Percentiles rank a stretch among this genome's conserved stretches.
Conservation (phyloP, 768 basidiomycete genomes). For the Pleurotus djamor region DNA sequence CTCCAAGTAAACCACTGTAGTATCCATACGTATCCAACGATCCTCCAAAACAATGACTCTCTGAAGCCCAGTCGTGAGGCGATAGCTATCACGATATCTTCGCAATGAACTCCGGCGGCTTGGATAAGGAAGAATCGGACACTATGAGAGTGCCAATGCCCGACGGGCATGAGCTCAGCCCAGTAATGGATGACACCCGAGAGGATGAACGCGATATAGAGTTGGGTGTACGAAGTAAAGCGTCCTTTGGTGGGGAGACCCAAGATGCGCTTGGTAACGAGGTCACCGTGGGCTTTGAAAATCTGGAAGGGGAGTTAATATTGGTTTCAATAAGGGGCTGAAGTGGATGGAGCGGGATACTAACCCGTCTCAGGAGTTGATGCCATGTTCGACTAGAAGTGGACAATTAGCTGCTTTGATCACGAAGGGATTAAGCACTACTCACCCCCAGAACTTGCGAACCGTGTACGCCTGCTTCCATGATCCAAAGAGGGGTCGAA, state of each 20-base stretch:
- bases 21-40: slow-evolving; percentile 14
- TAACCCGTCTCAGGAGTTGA: slow-evolving; percentile 24
- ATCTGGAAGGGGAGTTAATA: background rate
- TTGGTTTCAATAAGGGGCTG: too few relatives aligned
- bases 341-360: background rate
- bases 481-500: slow-evolving; percentile 23
- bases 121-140: slow-evolving; percentile 24
- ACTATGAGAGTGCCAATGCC: slow-evolving; percentile 8
- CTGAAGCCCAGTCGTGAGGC: slow-evolving; percentile 12
- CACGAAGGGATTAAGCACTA: slow-evolving; percentile 8
- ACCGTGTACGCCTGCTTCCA: slow-evolving; percentile 26
- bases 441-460: slow-evolving; percentile 33
- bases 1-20: slow-evolving; percentile 12
- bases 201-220: slow-evolving; percentile 27
- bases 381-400: slow-evolving; percentile 28
- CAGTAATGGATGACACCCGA: slow-evolving; percentile 25
- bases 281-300: slow-evolving; percentile 19
- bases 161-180: slow-evolving; percentile 17
- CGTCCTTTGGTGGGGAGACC: slow-evolving; percentile 16
- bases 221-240: slow-evolving; percentile 22
- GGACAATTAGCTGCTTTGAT: background rate
- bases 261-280: slow-evolving; percentile 11
- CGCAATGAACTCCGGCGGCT: slow-evolving; percentile 26
- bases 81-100: slow-evolving; percentile 21
- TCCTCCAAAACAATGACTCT: background rate